These are phyloP conservation scores for Tubosaeta brunneosetosa DNA, from an alignment of 768 basidiomycete genomes.

Conservation along the genomic window DNA sequence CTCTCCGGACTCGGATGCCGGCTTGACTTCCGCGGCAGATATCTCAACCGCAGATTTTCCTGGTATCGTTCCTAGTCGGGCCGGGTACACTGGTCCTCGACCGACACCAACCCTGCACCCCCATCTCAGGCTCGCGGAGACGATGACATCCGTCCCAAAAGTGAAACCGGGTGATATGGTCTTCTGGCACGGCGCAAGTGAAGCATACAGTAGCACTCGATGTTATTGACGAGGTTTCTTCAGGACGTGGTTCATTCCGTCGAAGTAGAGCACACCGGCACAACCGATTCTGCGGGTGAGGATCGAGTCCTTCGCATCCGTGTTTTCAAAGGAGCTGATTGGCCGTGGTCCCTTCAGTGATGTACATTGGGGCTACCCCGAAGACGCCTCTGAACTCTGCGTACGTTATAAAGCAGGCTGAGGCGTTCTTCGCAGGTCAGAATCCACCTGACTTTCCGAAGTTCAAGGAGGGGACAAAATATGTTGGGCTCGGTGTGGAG, in stretches of 20 bases:
- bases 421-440: conserved; percentile 52
- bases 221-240: neutral
- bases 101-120: conserved; percentile 59
- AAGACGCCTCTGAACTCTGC: conserved; percentile 55
- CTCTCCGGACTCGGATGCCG: conserved; percentile 14
- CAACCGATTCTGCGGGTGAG: conserved; percentile 52
- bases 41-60: conserved; percentile 47
- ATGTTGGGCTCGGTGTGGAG: conserved; percentile 37
- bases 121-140: conserved; percentile 56
- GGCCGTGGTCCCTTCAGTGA: conserved; percentile 40
- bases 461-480: conserved; percentile 37
- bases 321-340: neutral
- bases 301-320: neutral
- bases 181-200: conserved; percentile 65
- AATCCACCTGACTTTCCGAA: conserved; percentile 71
- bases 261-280: conserved; percentile 49
- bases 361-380: conserved; percentile 76
- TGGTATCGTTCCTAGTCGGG: conserved; percentile 34
- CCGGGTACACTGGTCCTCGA: conserved; percentile 36
- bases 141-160: conserved; percentile 67
- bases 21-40: conserved; percentile 31
- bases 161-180: conserved; percentile 76
- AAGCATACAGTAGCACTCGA: neutral
- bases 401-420: conserved; percentile 61
- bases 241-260: conserved; percentile 46